phyloP scores from a whole-genome alignment of 2,329 filamentous ascomycete species.

The Verticillium isaacii region DNA sequence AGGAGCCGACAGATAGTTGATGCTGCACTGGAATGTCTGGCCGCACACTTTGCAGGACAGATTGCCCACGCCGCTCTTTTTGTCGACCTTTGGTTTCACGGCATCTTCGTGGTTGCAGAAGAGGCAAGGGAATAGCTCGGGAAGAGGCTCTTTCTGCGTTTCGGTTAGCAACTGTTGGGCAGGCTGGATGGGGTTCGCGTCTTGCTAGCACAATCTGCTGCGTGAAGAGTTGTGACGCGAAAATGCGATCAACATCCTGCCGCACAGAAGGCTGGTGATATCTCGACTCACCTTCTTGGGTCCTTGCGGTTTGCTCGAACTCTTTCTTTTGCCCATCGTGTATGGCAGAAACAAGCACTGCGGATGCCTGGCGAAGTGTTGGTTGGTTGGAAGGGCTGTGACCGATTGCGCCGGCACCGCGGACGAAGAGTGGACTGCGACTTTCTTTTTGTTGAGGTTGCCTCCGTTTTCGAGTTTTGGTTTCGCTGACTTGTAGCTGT shows the following conservation, averaged over 20 bases:
- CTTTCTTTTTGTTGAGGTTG: too few relatives aligned
- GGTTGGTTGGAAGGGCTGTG: background rate
- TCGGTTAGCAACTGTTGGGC: background rate
- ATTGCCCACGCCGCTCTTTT: conserved; percentile 81
- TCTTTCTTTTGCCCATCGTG: conserved; percentile 86
- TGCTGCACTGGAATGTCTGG: conserved; percentile 86
- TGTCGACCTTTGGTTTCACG: conserved; percentile 86
- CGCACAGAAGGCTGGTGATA: conserved; percentile 1
- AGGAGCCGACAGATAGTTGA: conserved; percentile 86
- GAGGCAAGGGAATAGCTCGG: conserved; percentile 88
- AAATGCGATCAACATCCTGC: background rate
- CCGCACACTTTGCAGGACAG: conserved; percentile 90
- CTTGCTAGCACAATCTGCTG: background rate
- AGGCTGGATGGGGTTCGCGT: background rate
- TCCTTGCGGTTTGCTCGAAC: conserved; percentile 73
- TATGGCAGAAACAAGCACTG: background rate
- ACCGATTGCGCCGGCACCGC: too few relatives aligned
- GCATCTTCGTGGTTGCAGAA: conserved; percentile 98
- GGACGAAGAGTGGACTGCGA: too few relatives aligned
- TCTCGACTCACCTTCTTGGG: conserved; percentile 66
- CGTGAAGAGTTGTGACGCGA: background rate
- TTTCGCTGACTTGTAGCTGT: too few relatives aligned
- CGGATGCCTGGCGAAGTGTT: background rate
- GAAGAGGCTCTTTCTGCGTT: conserved; percentile 61
- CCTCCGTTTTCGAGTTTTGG: too few relatives aligned